Conservation (phyloP, 179 eudicot species). For the Heliamphora pulchella region DNA sequence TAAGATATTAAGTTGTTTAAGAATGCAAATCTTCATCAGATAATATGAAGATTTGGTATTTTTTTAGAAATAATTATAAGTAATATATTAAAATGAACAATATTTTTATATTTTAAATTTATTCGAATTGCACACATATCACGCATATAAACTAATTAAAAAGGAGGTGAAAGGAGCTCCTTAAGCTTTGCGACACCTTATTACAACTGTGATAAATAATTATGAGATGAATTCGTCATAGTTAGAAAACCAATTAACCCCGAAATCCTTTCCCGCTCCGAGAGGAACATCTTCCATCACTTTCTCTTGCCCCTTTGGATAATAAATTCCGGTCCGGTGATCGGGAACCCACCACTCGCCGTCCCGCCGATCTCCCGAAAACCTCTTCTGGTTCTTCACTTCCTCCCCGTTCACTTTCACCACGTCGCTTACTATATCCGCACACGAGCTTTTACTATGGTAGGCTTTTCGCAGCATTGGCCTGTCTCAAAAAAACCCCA, state of each 20-base stretch:
- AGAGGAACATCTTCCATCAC: conserved; percentile 34
- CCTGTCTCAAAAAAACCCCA: conserved; percentile 9
- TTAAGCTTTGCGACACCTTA: too few species aligned
- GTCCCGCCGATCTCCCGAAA: conserved; percentile 3
- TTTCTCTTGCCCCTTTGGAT: conserved; percentile 45
- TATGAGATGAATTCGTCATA: conserved; percentile 3
- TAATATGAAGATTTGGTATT: too few species aligned
- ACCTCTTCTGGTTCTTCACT: conserved; percentile 15
- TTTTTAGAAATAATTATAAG: too few species aligned
- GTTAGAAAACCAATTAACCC: conserved; percentile 34
- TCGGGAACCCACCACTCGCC: conserved; percentile 35
- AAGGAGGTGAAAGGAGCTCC: too few species aligned
- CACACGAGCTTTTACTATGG: conserved; percentile 23
- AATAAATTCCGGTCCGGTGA: conserved; percentile 38
- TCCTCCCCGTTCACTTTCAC: conserved; percentile 15
- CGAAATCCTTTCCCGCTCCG: conserved; percentile 24
- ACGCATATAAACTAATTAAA: too few species aligned
- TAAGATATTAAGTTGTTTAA: too few species aligned
- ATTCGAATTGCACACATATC: too few species aligned
- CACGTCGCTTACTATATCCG: conserved; percentile 19
- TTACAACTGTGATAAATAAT: too few species aligned
- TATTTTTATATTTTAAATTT: too few species aligned
- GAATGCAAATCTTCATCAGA: too few species aligned
- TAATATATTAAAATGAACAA: too few species aligned
- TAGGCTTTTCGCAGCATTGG: conserved; percentile 34